Conservation (phyloP, 192 early-diverging fungal species). For the Mortierella alpina region DNA sequence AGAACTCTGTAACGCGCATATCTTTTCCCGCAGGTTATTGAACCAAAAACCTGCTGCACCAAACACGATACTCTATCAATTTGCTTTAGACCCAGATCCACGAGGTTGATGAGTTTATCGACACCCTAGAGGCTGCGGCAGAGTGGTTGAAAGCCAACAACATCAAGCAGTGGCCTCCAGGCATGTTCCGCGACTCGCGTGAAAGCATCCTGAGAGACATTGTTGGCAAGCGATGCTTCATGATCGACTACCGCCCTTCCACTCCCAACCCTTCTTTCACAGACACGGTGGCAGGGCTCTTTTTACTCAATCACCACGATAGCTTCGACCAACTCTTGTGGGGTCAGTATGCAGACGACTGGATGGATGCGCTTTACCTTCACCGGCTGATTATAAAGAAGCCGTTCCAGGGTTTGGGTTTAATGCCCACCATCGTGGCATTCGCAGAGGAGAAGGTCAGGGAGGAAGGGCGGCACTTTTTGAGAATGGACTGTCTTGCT, state of each 20-base stretch:
- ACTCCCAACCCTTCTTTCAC: not conserved
- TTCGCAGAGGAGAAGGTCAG: slow-evolving; percentile 23
- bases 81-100: slow-evolving; percentile 14
- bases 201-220: slow-evolving; percentile 11
- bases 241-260: slow-evolving; percentile 14
- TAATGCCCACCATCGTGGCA: slow-evolving; percentile 19
- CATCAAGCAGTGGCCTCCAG: slow-evolving; percentile 41
- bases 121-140: slow-evolving; percentile 25
- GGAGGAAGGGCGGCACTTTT: slow-evolving; percentile 19
- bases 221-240: slow-evolving; percentile 15
- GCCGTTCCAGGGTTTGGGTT: slow-evolving; percentile 21
- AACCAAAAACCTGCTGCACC: not conserved
- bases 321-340: slow-evolving; percentile 32
- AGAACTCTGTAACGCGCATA: not conserved
- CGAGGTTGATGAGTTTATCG: slow-evolving; percentile 20
- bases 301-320: slow-evolving; percentile 28
- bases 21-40: not conserved
- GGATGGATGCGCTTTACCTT: slow-evolving; percentile 39
- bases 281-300: slow-evolving; percentile 24
- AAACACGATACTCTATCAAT: not conserved
- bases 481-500: slow-evolving; percentile 31
- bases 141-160: slow-evolving; percentile 9
- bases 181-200: slow-evolving; percentile 14
- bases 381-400: slow-evolving; percentile 32
- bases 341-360: slow-evolving; percentile 11